A percentile compares a stretch with the other conserved stretches of the same genome.
Evolutionary conservation across 306 rosid species (phyloP).

Genomic region (Parietaria judaica): DNA sequence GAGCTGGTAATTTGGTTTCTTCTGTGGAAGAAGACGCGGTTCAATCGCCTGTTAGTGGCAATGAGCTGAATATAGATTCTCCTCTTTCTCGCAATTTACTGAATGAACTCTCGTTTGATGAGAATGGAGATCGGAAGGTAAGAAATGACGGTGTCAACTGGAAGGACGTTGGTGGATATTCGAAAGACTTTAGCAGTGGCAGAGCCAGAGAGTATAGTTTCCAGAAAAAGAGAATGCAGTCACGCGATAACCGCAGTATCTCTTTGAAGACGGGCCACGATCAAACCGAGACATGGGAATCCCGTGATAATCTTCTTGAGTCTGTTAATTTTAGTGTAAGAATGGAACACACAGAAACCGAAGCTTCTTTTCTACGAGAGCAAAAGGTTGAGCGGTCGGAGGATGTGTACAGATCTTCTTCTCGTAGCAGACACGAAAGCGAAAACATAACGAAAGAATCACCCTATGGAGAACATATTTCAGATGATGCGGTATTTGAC

Average conservation of each 20-base stretch:
- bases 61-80: conserved; percentile 20
- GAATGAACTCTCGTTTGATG: conserved; percentile 22
- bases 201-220: conserved; percentile 32
- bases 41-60: conserved; percentile 25
- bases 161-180: conserved; percentile 22
- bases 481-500: conserved; percentile 67
- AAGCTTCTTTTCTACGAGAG: conserved; percentile 51
- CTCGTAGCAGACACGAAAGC: conserved; percentile 21
- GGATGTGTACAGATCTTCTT: conserved; percentile 35
- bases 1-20: conserved; percentile 18
- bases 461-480: conserved; percentile 28
- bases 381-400: conserved; percentile 30
- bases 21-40: conserved; percentile 19
- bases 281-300: conserved; percentile 41
- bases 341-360: conserved; percentile 41
- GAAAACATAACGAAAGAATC: conserved; percentile 27
- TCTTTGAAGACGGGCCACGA: conserved; percentile 43
- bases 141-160: conserved; percentile 23
- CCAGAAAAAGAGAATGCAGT: conserved; percentile 38
- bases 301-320: conserved; percentile 38
- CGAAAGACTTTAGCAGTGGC: conserved; percentile 16
- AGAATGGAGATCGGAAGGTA: conserved; percentile 23
- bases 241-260: conserved; percentile 30
- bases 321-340: conserved; percentile 43
- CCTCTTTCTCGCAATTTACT: conserved; percentile 27